Evolutionary conservation across 768 basidiomycete genomes (phyloP).

Genomic region (Infundibulicybe gibba): DNA sequence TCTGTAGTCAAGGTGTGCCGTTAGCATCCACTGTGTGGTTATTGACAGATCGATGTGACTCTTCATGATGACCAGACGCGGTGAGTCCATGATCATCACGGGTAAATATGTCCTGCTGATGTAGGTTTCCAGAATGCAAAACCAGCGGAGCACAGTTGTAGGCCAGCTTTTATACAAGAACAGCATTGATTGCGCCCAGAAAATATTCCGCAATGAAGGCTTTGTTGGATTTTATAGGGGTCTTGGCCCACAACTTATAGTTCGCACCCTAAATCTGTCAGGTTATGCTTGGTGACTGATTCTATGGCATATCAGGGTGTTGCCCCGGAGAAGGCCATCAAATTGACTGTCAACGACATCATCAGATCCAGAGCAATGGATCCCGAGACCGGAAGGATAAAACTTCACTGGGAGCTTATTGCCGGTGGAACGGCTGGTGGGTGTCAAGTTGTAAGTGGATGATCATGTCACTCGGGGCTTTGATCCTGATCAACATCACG

Average conservation of each 20-base stretch:
- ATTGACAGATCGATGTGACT: background rate
- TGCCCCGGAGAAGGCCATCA: constrained; percentile 97
- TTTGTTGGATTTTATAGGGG: constrained; percentile 95
- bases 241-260: constrained; percentile 90
- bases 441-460: constrained; percentile 87
- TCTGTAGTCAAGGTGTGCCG: constrained; percentile 65
- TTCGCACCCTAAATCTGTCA: constrained; percentile 25
- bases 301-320: constrained; percentile 58
- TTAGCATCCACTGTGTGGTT: constrained; percentile 2
- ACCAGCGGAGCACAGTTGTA: constrained; percentile 94
- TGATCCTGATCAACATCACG: constrained; percentile 4
- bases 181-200: constrained; percentile 89
- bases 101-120: background rate
- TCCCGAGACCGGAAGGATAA: constrained; percentile 94
- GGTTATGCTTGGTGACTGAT: constrained; percentile 1
- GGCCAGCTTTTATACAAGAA: constrained; percentile 97
- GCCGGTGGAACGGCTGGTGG: constrained; percentile 95
- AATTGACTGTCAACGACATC: constrained; percentile 93
- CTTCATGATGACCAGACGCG: constrained; percentile 44
- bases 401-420: constrained; percentile 83
- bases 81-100: constrained; percentile 26
- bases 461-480: constrained; percentile 1
- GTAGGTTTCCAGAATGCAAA: constrained; percentile 73
- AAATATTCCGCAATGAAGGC: constrained; percentile 94
- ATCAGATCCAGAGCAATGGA: constrained; percentile 83